Conservation (phyloP, 345 rosid species). For the Nasturtium officinale region DNA sequence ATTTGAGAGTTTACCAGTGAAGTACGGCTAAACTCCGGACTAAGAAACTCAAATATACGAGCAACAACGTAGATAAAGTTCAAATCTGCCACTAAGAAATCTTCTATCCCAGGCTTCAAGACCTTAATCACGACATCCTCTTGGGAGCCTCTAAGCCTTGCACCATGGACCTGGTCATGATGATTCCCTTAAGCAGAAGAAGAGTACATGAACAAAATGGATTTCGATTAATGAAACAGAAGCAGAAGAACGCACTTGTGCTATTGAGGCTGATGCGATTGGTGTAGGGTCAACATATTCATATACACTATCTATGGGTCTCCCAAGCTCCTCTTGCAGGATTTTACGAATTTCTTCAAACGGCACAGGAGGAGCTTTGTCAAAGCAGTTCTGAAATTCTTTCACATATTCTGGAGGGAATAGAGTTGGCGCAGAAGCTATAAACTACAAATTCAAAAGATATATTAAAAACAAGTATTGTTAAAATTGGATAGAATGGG, state of each 20-base stretch:
- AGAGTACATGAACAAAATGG: slow-evolving; percentile 29
- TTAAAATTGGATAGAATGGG: not conserved
- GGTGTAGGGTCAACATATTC: slow-evolving; percentile 89
- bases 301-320: slow-evolving; percentile 78
- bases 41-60: slow-evolving; percentile 90
- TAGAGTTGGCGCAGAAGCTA: slow-evolving; percentile 93
- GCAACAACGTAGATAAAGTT: slow-evolving; percentile 86
- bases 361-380: slow-evolving; percentile 83
- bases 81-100: slow-evolving; percentile 87
- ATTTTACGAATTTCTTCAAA: slow-evolving; percentile 72
- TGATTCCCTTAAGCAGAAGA: slow-evolving; percentile 27
- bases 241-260: slow-evolving; percentile 62
- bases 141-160: slow-evolving; percentile 82
- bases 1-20: slow-evolving; percentile 70
- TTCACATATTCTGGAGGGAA: slow-evolving; percentile 86
- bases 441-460: slow-evolving; percentile 53
- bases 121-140: slow-evolving; percentile 94
- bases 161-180: slow-evolving; percentile 77
- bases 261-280: slow-evolving; percentile 95
- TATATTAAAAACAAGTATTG: not conserved
- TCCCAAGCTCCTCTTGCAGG: slow-evolving; percentile 82
- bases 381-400: slow-evolving; percentile 96
- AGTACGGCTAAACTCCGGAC: slow-evolving; percentile 81
- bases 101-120: slow-evolving; percentile 93
- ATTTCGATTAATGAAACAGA: not conserved